Evolutionary conservation across 495 filamentous ascomycete species (phyloP), one percentile per base, ranked within the genome.

Genomic region (Aspergillus bertholletiae): DNA sequence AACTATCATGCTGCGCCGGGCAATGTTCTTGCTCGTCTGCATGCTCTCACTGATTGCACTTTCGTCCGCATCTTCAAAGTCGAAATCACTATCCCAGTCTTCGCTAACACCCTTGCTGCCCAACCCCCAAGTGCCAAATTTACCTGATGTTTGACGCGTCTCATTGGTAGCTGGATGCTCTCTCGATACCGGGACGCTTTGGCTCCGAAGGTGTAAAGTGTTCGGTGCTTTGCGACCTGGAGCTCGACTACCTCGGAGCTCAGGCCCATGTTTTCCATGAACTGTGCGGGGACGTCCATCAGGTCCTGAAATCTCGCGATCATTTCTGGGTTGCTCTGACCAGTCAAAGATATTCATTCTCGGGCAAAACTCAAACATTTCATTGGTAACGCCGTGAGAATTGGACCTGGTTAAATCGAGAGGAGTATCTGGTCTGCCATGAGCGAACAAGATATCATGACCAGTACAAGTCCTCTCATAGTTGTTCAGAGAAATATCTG

Each of bases 101-200:
- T 93, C 89, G 57, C 86, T 91, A 20, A 82, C 85, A 17, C 81
- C 90, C 64, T 96, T 96, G 55, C 84, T 86, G 7, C 90, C 88
- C 45, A 93, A 68, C 2, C 88, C 89, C 90, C 91, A 96, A 1
- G 91, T 92, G 41, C 91, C 89, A 61, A 92, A 94, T 60, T 95
- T 96, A 21, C 86, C 84, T 18, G 84, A 82, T 74, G 69, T 75
- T 80, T 77, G 78, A 66, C 70, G 73, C 66, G 72, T 80, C 13
- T 85, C 84, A 59, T 74, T 77, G 26, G 60, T 70, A 5, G 73
- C 51, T 17, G 71, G 71, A 54, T 70, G 55, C 17, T 94, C 90
- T 35, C 84, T 83, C 3, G 88, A 84, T 15, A 94, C 82, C 0
- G 94, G 94, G n/a, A 98, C 92, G 68, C 94, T 98, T 63, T 96